phyloP scores from a whole-genome alignment of 2,329 filamentous ascomycete species.

The Beauveria sp. region DNA sequence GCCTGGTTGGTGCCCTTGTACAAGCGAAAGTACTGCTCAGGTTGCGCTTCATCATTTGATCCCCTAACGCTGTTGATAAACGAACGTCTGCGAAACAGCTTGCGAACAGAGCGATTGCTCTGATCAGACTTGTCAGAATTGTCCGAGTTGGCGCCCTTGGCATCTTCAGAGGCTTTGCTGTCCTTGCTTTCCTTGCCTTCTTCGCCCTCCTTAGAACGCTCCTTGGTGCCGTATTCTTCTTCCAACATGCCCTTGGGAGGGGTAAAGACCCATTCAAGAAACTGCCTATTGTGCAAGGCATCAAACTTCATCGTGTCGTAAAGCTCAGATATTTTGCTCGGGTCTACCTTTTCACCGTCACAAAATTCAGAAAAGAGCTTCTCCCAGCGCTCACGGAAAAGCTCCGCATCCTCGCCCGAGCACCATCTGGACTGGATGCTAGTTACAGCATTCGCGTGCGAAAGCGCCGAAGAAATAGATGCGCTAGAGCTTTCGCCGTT shows the following conservation, averaged over 20 bases:
- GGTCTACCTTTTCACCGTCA: slow-evolving; percentile 95
- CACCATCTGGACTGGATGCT: slow-evolving; percentile 90
- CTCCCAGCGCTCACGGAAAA: slow-evolving; percentile 97
- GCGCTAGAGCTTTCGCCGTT: slow-evolving; percentile 33
- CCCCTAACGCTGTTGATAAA: slow-evolving; percentile 48
- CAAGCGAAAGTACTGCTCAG: slow-evolving; percentile 80
- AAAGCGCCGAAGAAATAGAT: slow-evolving; percentile 42
- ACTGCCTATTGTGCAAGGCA: slow-evolving; percentile 90
- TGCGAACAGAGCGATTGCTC: slow-evolving; percentile 25
- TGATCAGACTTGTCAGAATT: slow-evolving; percentile 34
- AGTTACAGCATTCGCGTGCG: slow-evolving; percentile 55
- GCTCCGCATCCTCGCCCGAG: slow-evolving; percentile 85
- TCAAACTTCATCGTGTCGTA: slow-evolving; percentile 99
- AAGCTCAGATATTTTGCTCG: slow-evolving; percentile 95
- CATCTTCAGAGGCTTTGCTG: slow-evolving; percentile 23
- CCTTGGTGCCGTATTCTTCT: slow-evolving; percentile 50
- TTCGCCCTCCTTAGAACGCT: slow-evolving; percentile 29
- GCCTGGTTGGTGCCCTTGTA: slow-evolving; percentile 69
- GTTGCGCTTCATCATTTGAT: slow-evolving; percentile 46
- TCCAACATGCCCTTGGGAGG: slow-evolving; percentile 72
- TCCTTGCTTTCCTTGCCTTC: slow-evolving; percentile 38
- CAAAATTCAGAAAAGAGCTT: slow-evolving; percentile 96
- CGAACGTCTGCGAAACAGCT: slow-evolving; percentile 53
- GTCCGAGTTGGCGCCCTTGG: slow-evolving; percentile 23
- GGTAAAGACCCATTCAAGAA: slow-evolving; percentile 95